Percentiles rank a stretch among this genome's conserved stretches.
Conservation (phyloP, 2,329 filamentous ascomycete genomes). For the Neofusicoccum kwambonambiense region DNA sequence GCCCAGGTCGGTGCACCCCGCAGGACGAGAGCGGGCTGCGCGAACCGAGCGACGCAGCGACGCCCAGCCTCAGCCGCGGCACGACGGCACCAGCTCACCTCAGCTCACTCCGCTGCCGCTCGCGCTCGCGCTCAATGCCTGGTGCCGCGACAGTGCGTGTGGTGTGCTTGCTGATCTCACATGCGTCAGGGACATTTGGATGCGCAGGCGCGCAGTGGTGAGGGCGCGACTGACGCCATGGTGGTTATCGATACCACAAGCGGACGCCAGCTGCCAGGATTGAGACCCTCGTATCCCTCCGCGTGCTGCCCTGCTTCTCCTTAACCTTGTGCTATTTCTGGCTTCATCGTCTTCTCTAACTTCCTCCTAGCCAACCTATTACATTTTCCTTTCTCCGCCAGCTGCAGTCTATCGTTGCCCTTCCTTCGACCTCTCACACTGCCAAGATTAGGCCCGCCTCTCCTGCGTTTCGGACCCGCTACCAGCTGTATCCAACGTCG, state of each 20-base stretch:
- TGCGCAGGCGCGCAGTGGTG: neutral
- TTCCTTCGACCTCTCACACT: neutral
- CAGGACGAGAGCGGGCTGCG: neutral
- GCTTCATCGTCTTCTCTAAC: neutral
- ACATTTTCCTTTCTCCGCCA: neutral
- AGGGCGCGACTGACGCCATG: slow-evolving; percentile 5
- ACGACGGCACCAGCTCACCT: no score
- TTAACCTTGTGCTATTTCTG: slow-evolving; percentile 10
- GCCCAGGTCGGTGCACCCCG: neutral
- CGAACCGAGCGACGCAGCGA: no score
- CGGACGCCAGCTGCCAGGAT: slow-evolving; percentile 4
- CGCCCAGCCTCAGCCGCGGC: no score
- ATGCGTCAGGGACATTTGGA: neutral
- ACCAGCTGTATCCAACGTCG: neutral
- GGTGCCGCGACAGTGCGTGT: no score
- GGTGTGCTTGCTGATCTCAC: no score
- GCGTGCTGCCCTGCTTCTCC: neutral
- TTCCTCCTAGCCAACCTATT: neutral
- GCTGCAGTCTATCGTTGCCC: neutral
- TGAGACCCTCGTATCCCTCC: neutral
- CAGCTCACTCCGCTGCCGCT: no score
- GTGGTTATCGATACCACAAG: slow-evolving; percentile 12
- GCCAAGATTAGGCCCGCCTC: slow-evolving; percentile 1
- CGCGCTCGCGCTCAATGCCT: no score
- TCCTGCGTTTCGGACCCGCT: neutral